Base-by-base conservation (phyloP, 768 basidiomycete species). In the Suillus decipiens region DNA sequence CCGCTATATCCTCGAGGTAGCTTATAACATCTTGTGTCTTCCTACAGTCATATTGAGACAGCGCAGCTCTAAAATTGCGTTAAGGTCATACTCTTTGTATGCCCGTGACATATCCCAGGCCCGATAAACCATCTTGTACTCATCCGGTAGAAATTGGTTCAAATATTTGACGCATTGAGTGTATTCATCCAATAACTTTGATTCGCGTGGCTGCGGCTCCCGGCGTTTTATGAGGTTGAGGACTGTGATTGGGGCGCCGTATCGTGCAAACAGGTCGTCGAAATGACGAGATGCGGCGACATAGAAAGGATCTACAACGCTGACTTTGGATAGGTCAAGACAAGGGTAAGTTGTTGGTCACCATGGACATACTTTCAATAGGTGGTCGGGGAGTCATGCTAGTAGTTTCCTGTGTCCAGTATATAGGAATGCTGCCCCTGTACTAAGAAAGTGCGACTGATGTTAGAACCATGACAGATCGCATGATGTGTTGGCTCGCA, bases 61-160 rank as follows among this genome's bases (percentile, higher is more conserved):
- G 31, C 10, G 43, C 63, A 48, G 19, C 63, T 34, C 34, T 47
- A 34, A 28, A 37, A 48, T 15, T 1, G 11, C n/a, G 41, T 22
- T 8, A 72, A 71, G 3, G 34, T 65, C 83, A n/a, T 68, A 93
- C 95, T 94, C 92, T 74, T 97, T 97, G 67, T 95, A 93, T 2
- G 96, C 95, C 45, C 91, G 84, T 5, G 90, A 89, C 92, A 99
- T 97, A 73, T 99, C 97, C 93, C 95, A 99, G 15, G 95, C 87
- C 48, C 93, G 86, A 72, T 99, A 97, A 15, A 88, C 81, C 87
- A 99, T 93, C 78, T 89, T 88, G 77, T 92, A 90, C 33, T 82
- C 89, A 8, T 81, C 80, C 0, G 97, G 96, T 14, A 99, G 76
- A 76, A 97, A 98, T 72, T 99, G 96, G 66, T 99, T 99, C 36